Base-by-base conservation (phyloP, 768 basidiomycete genomes). In the Tylopilus balloui region DNA sequence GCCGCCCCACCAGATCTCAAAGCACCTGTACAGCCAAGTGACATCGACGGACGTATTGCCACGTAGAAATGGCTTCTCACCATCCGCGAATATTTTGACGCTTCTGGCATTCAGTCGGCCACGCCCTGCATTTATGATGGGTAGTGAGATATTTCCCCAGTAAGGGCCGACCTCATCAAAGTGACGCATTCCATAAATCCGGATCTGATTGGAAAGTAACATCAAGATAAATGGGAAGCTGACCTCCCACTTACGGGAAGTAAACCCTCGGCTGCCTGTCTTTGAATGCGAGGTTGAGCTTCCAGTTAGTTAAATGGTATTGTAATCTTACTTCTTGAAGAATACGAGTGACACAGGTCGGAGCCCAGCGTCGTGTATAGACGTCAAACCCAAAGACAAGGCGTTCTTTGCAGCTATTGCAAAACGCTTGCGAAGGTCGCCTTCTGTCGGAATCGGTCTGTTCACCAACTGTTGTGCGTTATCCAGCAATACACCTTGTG, bases 1-100 rank as follows among this genome's bases (percentile, higher is more conserved):
- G 93, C 92, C 38, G 93, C 91, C 38, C 92, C 93, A 49, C 90
- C 86, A n/a, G 86, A 86, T 27, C 93, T 80, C 31, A 96, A 71
- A 25, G 92, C 93, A 49, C 92, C 86, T 88, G 48, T n/a, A 20
- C 20, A 20, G 48, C n/a, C 32, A 41, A 29, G 32, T 47, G n/a
- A 48, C 13, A 32, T 43, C 8, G 32, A 28, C 15, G 7, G 10
- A 37, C 28, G 21, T 3, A 47, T 20, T 25, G 11, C 17, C 10
- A 25, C 10, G 19, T n/a, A 38, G 32, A 20, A 42, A 4, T 10
- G 6, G 6, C 24, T 24, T 38, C 56, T 47, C 45, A 67, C 69
- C 77, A 57, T 80, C 83, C 11, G 83, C 81, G 64, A 90, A 88
- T 14, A 91, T 80, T 61, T 90, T 91, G 48, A 90, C 79, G 56